Base-by-base conservation (phyloP, 116 monocot genomes). In the Zostera marina region DNA sequence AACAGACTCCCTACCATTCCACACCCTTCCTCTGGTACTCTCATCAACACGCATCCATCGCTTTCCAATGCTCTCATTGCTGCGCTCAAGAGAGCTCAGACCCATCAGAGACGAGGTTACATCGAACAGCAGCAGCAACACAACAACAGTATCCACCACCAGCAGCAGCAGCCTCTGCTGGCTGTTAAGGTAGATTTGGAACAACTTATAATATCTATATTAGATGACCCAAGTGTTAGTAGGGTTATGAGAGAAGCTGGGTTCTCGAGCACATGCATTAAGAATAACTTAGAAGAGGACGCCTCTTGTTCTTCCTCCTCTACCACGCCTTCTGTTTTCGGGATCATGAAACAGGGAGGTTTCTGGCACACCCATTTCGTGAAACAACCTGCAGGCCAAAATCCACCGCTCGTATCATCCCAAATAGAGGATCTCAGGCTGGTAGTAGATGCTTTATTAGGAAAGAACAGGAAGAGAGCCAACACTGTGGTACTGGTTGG, bases 161-260 rank as follows among this genome's bases (percentile, higher is more conserved):
- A 76, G 52, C 80, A 87, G 57, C 70, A 82, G 39, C 80, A 83
- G 65, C 76, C 87, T 20, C 61, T 84, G 11, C 32, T 92, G 39
- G 79, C 81, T 41, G 66, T 88, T 48, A 94, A 88, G 53, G 88
- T 94, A 1, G 84, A 94, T 74, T 41, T 94, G n/a, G 93, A 88
- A 53, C 93, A 94, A 73, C 81, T 94, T 44, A 75, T 88, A 44
- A 73, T 88, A 54, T 94, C 93, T 55, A 88, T 94, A 25, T 65
- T 94, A 4, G 93, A 94, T 41, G 93, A 94, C 58, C 93, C 93
- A 11, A 87, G 93, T 53, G 93, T 94, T 10, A 94, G 93, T 54
- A 75, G 93, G 59, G 93, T 94, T 19, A 94, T 94, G 93, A 75
- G 75, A 44, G 93, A 94, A 72, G 93, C 88, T 32, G 93, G 93